phyloP scores from a whole-genome alignment of 352 stramenopile genomes.

The Aphanomyces invadans region DNA sequence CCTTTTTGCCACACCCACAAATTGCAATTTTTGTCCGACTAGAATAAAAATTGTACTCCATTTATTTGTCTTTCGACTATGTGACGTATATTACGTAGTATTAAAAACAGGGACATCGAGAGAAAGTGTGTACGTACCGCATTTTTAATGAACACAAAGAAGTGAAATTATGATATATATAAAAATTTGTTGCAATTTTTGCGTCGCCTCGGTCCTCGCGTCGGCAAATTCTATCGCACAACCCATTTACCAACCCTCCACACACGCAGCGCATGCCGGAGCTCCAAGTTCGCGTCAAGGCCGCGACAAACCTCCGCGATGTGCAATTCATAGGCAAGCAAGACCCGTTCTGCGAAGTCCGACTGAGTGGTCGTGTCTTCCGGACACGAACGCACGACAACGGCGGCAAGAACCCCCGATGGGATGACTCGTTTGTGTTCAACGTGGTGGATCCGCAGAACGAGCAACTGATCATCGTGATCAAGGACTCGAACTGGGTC shows the following conservation, averaged over 20 bases:
- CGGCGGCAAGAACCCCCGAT: conserved; percentile 6
- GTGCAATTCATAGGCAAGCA: conserved; percentile 14
- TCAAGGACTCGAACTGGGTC: conserved; percentile 4
- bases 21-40: too few relatives aligned
- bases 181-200: too few relatives aligned
- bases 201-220: too few relatives aligned
- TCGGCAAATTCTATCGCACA: too few relatives aligned
- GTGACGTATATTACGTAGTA: too few relatives aligned
- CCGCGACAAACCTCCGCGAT: conserved; percentile 6
- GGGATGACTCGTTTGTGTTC: conserved; percentile 13
- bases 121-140: too few relatives aligned
- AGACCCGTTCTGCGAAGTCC: conserved; percentile 13
- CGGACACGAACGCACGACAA: not conserved
- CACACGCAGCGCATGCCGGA: not conserved
- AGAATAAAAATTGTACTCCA: too few relatives aligned
- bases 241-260: not conserved
- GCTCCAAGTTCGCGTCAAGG: conserved; percentile 14
- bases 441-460: not conserved
- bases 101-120: too few relatives aligned
- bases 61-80: too few relatives aligned
- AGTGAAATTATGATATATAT: too few relatives aligned
- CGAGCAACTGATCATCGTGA: conserved; percentile 2
- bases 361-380: not conserved
- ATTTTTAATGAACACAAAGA: too few relatives aligned
- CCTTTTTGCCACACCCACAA: too few relatives aligned